Conservation (phyloP, 495 filamentous ascomycete species). For the Achaetomiella virescens region DNA sequence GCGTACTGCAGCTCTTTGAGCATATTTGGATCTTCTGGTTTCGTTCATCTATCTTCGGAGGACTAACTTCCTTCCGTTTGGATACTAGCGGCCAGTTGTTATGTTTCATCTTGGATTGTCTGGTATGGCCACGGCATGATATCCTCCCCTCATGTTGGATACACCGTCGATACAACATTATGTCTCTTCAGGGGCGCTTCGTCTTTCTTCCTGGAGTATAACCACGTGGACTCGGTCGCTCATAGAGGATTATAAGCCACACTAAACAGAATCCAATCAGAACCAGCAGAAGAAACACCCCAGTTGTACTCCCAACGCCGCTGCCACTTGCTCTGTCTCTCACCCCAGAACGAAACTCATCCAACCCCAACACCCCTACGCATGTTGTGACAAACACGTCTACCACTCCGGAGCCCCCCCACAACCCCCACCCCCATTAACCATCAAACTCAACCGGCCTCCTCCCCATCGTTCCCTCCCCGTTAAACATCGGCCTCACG, state of each 20-base stretch:
- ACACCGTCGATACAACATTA: too few relatives aligned
- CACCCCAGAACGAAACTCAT: background rate
- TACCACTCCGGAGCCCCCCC: conserved; percentile 65
- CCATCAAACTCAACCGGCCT: conserved; percentile 38
- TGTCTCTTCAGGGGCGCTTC: too few relatives aligned
- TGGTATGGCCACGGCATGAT: too few relatives aligned
- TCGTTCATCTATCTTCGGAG: too few relatives aligned
- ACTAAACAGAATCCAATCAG: background rate
- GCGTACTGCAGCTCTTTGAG: too few relatives aligned
- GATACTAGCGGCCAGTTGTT: too few relatives aligned
- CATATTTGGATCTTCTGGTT: background rate
- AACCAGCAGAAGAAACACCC: background rate
- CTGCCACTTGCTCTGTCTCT: too few relatives aligned
- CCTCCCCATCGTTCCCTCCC: conserved; percentile 29
- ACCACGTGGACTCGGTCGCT: too few relatives aligned
- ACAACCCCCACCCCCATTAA: conserved; percentile 39
- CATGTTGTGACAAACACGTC: background rate
- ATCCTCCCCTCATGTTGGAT: too few relatives aligned
- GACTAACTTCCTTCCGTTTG: too few relatives aligned
- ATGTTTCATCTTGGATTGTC: too few relatives aligned
- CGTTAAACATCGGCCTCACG: conserved; percentile 40
- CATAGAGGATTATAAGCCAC: background rate
- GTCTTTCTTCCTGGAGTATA: too few relatives aligned
- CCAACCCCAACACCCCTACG: background rate
- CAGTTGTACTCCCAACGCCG: background rate